Conservation (phyloP, 2,329 filamentous ascomycete species). For the Cercospora beticola region DNA sequence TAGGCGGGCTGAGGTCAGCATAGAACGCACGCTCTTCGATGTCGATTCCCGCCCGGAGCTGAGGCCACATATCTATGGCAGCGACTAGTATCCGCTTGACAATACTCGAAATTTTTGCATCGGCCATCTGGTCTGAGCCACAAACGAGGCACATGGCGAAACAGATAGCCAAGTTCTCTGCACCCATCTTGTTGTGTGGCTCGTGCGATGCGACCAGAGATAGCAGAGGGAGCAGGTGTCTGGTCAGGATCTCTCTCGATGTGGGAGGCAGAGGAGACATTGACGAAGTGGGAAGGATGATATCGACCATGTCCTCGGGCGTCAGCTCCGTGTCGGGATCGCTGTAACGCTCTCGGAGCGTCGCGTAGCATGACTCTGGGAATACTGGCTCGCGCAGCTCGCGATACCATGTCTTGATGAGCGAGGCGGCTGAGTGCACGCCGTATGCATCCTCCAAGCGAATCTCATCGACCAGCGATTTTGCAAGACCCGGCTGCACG, state of each 20-base stretch:
- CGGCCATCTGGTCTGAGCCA: constrained; percentile 55
- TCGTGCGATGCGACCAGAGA: constrained; percentile 47
- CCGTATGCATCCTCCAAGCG: constrained; percentile 53
- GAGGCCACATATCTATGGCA: constrained; percentile 49
- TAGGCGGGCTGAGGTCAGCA: constrained; percentile 43
- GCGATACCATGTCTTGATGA: constrained; percentile 59
- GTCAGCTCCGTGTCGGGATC: constrained; percentile 41
- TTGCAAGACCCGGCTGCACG: constrained; percentile 41
- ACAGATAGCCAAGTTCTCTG: constrained; percentile 55
- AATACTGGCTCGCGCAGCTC: constrained; percentile 54
- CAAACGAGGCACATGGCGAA: constrained; percentile 54
- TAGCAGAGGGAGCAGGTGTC: constrained; percentile 56
- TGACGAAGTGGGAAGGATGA: constrained; percentile 49
- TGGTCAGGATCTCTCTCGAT: constrained; percentile 50
- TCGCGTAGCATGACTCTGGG: constrained; percentile 50
- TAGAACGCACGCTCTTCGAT: constrained; percentile 42
- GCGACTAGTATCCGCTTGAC: constrained; percentile 52
- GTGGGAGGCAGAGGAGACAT: constrained; percentile 48
- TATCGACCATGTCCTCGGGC: constrained; percentile 46
- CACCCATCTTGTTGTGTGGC: constrained; percentile 56
- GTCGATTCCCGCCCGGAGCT: constrained; percentile 45
- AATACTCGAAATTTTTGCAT: constrained; percentile 54
- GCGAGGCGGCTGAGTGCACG: constrained; percentile 53
- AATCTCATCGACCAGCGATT: constrained; percentile 44
- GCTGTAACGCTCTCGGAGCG: constrained; percentile 46